A percentile compares a stretch with the other conserved stretches of the same genome.
Conservation (phyloP, 441 rosid species). For the Arabidopsis lyrata region DNA sequence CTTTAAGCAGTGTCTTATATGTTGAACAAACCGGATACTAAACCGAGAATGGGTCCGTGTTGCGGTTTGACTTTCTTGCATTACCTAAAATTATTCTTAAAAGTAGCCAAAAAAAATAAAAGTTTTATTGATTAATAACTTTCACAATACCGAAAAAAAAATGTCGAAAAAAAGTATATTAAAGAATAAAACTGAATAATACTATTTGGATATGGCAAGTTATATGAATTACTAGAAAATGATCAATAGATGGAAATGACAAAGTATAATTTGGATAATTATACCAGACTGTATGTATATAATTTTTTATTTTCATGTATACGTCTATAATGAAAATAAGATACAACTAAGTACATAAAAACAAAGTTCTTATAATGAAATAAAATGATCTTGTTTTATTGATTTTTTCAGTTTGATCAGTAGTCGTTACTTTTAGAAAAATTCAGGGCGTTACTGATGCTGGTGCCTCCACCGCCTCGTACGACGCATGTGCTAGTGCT, state of each 20-base stretch:
- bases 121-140: no score
- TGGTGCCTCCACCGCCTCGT: neutral
- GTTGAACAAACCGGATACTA: neutral
- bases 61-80: neutral
- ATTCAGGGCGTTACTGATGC: neutral
- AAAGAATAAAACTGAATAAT: no score
- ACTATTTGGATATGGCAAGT: no score
- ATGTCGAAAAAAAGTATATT: no score
- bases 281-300: no score
- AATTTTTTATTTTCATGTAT: no score
- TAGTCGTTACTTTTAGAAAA: neutral
- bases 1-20: neutral
- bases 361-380: neutral
- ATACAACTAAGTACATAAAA: neutral
- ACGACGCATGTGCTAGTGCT: neutral
- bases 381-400: neutral
- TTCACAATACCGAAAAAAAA: no score
- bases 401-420: neutral
- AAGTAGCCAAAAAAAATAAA: no score
- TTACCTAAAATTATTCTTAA: no score
- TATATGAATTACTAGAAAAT: no score
- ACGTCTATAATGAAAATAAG: neutral
- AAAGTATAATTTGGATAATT: no score
- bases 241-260: no score
- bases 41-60: constrained; percentile 6